phyloP scores from a whole-genome alignment of 495 filamentous ascomycete genomes.

The Pseudevernia furfuracea region DNA sequence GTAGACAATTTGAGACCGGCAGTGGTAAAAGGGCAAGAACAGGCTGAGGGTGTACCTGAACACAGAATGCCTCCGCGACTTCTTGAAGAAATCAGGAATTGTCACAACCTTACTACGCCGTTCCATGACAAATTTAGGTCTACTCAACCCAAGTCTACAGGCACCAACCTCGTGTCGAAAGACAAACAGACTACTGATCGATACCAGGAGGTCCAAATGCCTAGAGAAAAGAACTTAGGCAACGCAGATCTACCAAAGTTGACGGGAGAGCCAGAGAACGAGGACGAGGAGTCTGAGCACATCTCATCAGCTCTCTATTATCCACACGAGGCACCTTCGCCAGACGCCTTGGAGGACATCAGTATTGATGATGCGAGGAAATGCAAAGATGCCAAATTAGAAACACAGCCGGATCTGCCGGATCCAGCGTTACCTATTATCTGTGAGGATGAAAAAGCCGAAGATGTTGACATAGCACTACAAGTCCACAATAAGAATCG shows the following conservation, averaged over 20 bases:
- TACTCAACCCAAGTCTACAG: conserved; percentile 10
- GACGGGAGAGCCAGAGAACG: conserved; percentile 35
- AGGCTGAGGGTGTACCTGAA: neutral
- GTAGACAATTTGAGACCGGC: neutral
- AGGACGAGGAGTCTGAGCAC: conserved; percentile 84
- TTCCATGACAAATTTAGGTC: conserved; percentile 23
- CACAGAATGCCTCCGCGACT: conserved; percentile 39
- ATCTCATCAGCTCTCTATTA: conserved; percentile 92
- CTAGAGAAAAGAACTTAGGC: conserved; percentile 32
- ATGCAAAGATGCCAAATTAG: conserved; percentile 33
- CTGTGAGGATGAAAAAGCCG: conserved; percentile 32
- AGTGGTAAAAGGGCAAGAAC: neutral
- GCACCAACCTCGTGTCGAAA: neutral
- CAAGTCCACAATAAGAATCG: conserved; percentile 54
- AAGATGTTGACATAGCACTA: conserved; percentile 54
- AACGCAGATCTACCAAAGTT: conserved; percentile 18
- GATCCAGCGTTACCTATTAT: conserved; percentile 29
- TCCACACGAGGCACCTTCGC: conserved; percentile 65
- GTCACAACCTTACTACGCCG: conserved; percentile 30
- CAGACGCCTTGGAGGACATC: conserved; percentile 40
- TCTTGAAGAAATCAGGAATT: conserved; percentile 56
- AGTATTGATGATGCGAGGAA: conserved; percentile 30
- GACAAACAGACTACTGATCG: neutral
- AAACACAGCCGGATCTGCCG: conserved; percentile 25
- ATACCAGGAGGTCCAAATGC: conserved; percentile 21